phyloP scores from a whole-genome alignment of 345 rosid species.

The Arabis hirsuta region DNA sequence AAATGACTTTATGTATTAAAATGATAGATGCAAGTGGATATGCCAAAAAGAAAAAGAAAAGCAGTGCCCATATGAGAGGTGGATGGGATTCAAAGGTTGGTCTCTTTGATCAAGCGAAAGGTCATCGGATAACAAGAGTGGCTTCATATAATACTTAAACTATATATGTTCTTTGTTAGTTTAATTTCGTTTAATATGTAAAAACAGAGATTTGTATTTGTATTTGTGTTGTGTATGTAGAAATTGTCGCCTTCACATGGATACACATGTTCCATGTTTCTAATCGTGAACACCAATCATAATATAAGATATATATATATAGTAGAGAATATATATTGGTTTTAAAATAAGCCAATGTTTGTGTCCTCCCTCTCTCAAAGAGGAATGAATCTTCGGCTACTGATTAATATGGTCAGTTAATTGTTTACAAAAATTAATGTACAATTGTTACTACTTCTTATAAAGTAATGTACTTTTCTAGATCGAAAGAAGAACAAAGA shows the following conservation, averaged over 20 bases:
- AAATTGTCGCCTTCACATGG: conserved; percentile 43
- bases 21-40: conserved; percentile 39
- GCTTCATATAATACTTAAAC: conserved; percentile 14
- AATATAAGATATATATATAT: background rate
- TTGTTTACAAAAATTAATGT: background rate
- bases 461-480: background rate
- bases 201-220: conserved; percentile 23
- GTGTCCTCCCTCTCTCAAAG: background rate
- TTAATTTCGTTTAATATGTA: conserved; percentile 9
- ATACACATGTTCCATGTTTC: conserved; percentile 43
- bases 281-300: conserved; percentile 43
- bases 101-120: conserved; percentile 39
- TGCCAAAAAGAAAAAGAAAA: conserved; percentile 16
- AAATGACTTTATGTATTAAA: conserved; percentile 27
- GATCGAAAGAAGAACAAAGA: conserved; percentile 1
- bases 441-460: too few relatives aligned
- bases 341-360: too few relatives aligned
- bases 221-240: conserved; percentile 15
- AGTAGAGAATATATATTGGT: background rate
- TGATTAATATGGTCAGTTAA: background rate
- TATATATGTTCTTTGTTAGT: conserved; percentile 5
- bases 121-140: conserved; percentile 30
- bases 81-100: conserved; percentile 35
- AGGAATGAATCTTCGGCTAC: conserved; percentile 24
- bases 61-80: conserved; percentile 38